Base-by-base conservation (phyloP, 1,284 basidiomycete genomes). In the Inonotus obliquus region DNA sequence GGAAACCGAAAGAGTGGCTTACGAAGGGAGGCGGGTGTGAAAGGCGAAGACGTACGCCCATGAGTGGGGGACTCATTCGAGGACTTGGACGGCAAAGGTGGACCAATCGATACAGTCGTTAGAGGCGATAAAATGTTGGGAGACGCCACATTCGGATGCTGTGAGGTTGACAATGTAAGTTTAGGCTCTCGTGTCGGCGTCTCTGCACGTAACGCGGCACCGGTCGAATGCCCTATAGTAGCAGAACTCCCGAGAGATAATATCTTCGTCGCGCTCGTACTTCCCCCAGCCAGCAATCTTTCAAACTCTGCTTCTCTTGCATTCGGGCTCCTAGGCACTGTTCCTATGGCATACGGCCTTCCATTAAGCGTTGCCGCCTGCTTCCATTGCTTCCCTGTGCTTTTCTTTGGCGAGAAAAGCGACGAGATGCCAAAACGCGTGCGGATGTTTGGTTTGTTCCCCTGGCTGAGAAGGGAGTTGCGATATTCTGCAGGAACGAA, bases 401-500 rank as follows among this genome's bases (percentile, higher is more conserved):
- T 68, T 60, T 65, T 66, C 51, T 64, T 55, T 53, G 77, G 72
- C 38, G 74, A 71, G 61, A 77, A 76, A 13, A 79, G 66, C 6
- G 61, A 62, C 65, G 23, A 66, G 67, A 73, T 72, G 49, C 75
- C 77, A 68, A 60, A 77, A 52, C 70, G 73, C 57, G 71, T 70
- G 27, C 53, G 69, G 23, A 65, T 61, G 10, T 69, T 69, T 25
- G 73, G 70, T 11, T 70, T 66, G 61, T 71, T 72, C 62, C 74
- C 72, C 2, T 77, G 78, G 56, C 76, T 71, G 9, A 84, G 81
- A 0, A 96, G 81, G 62, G 90, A 86, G 61, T 89, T 83, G 37
- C 92, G 83, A 68, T 95, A 95, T 68, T 94, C 91, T 54, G 86
- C 74, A 0, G 92, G 93, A 3, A 96, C 90, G 62, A 91, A 91